Conservation (phyloP, 768 basidiomycete genomes). For the Tulasnella sp. region DNA sequence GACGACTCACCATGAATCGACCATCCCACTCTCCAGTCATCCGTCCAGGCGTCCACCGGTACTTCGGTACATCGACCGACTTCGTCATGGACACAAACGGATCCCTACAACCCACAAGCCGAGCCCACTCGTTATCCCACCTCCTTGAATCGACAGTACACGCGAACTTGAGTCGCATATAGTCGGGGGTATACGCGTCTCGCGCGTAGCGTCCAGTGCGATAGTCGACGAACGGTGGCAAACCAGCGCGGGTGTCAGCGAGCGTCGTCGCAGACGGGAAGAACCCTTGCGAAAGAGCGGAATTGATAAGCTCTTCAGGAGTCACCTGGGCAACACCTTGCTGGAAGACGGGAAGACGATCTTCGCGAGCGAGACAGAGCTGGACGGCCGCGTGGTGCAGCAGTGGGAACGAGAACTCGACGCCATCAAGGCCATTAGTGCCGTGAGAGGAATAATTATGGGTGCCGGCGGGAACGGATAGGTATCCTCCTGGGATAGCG, state of each 20-base stretch:
- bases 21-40: constrained; percentile 24
- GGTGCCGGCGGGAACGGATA: not conserved
- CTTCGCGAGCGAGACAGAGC: constrained; percentile 12
- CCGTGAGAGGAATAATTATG: not conserved
- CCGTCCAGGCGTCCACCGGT: constrained; percentile 15
- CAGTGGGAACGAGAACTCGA: constrained; percentile 13
- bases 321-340: not conserved
- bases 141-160: not conserved
- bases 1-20: constrained; percentile 15
- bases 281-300: not conserved
- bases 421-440: not conserved
- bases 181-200: not conserved
- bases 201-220: not conserved
- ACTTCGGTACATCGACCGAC: not conserved
- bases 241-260: not conserved
- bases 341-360: not conserved
- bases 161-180: constrained; percentile 8
- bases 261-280: not conserved
- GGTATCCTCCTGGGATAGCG: not conserved
- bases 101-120: constrained; percentile 1
- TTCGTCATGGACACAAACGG: not conserved
- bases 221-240: not conserved
- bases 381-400: constrained; percentile 18
- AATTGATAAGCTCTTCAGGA: not conserved
- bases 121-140: constrained; percentile 4